Evolutionary conservation across 371 early-diverging fungal species (phyloP).

Genomic region (Mucor saturninus): DNA sequence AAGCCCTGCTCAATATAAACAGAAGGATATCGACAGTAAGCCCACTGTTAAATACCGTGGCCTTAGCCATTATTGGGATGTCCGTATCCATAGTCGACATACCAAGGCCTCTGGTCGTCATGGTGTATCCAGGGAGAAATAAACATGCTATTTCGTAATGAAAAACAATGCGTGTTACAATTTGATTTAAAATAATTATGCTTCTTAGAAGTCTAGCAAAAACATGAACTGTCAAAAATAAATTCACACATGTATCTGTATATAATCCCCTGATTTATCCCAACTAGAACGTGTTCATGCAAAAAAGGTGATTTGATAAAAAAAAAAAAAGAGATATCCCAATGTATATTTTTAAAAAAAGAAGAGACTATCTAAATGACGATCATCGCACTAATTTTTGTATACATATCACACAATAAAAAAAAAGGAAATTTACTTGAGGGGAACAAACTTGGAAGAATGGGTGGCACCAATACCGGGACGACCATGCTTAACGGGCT

Average conservation of each 20-base stretch:
- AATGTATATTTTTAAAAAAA: too few relatives aligned
- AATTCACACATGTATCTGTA: too few relatives aligned
- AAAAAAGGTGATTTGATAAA: too few relatives aligned
- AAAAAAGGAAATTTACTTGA: constrained; percentile 25
- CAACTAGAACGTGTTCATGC: too few relatives aligned
- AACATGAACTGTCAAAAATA: too few relatives aligned
- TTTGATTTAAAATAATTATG: neutral
- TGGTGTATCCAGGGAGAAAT: constrained; percentile 98
- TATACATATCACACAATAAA: neutral
- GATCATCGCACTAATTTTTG: too few relatives aligned
- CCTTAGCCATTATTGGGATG: constrained; percentile 97
- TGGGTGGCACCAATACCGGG: constrained; percentile 99
- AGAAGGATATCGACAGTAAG: constrained; percentile 96
- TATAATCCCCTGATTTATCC: too few relatives aligned
- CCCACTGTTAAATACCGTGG: constrained; percentile 90
- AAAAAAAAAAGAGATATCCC: too few relatives aligned
- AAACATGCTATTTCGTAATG: constrained; percentile 16
- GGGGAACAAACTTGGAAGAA: constrained; percentile 65
- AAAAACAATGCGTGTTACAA: too few relatives aligned
- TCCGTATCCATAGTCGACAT: constrained; percentile 96
- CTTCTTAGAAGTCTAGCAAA: neutral
- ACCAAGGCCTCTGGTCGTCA: constrained; percentile 99
- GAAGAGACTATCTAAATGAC: too few relatives aligned
- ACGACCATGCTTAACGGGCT: constrained; percentile 98
- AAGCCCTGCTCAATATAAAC: constrained; percentile 95